Evolutionary conservation across 2,329 filamentous ascomycete species (phyloP).

Genomic region (Colletotrichum liriopes): DNA sequence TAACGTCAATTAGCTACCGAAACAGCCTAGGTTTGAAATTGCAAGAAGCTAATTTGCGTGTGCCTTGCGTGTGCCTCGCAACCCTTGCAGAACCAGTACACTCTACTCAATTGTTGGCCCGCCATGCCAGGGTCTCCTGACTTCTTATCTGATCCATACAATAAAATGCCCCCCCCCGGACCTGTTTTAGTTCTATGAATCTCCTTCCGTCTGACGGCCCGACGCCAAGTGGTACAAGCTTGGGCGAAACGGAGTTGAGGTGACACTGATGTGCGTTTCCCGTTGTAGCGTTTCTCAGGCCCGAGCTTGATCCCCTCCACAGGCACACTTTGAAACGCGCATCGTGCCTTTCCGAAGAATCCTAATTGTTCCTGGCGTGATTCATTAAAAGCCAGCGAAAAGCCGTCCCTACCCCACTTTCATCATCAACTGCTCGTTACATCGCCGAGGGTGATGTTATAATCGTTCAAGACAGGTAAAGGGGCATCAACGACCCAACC

Average conservation of each 20-base stretch:
- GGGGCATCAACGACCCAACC: slow-evolving; percentile 16
- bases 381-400: slow-evolving; percentile 11
- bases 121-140: background rate
- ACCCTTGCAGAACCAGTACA: background rate
- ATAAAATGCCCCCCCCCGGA: background rate
- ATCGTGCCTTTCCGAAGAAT: slow-evolving; percentile 33
- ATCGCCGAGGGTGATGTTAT: slow-evolving; percentile 12
- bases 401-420: background rate
- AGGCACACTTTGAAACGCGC: slow-evolving; percentile 40
- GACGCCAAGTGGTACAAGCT: slow-evolving; percentile 23
- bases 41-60: background rate
- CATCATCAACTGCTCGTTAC: background rate
- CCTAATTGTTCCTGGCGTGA: slow-evolving; percentile 10
- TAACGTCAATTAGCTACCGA: background rate
- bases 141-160: background rate
- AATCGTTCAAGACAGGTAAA: slow-evolving; percentile 4
- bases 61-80: background rate
- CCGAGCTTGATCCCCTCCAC: slow-evolving; percentile 37
- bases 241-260: slow-evolving; percentile 25
- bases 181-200: background rate
- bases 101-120: background rate
- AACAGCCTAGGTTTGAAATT: slow-evolving; percentile 4
- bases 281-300: slow-evolving; percentile 8
- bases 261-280: slow-evolving; percentile 33
- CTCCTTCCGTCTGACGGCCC: slow-evolving; percentile 1